phyloP scores from a whole-genome alignment of 1,284 basidiomycete species.

The Cutaneotrichosporon dermatis region DNA sequence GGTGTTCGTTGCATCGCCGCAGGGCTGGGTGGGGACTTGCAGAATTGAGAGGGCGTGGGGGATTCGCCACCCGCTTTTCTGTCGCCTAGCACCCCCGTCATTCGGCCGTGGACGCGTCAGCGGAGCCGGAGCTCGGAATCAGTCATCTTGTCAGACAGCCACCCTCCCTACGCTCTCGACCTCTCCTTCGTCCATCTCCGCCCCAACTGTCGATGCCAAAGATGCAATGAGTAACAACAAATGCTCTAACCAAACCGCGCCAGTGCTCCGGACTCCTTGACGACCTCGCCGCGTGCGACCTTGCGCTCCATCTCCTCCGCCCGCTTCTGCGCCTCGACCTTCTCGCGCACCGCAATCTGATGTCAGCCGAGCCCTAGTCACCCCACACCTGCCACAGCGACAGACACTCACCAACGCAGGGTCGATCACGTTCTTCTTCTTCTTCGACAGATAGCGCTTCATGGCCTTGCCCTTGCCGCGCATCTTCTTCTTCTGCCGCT shows the following conservation, averaged over 20 bases:
- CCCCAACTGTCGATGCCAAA: not conserved
- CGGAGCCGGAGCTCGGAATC: too few relatives aligned
- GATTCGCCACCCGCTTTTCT: too few relatives aligned
- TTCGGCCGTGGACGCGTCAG: too few relatives aligned
- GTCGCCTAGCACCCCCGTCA: too few relatives aligned
- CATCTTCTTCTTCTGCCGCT: slow-evolving; percentile 70
- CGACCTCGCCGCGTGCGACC: slow-evolving; percentile 27
- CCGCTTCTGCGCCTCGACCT: slow-evolving; percentile 33
- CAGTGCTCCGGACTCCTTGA: slow-evolving; percentile 35
- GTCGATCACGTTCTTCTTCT: slow-evolving; percentile 89
- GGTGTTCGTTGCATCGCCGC: too few relatives aligned
- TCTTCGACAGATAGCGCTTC: slow-evolving; percentile 72
- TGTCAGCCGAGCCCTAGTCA: not conserved
- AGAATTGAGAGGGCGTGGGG: too few relatives aligned
- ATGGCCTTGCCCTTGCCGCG: slow-evolving; percentile 76
- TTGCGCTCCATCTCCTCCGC: slow-evolving; percentile 27
- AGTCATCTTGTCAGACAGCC: too few relatives aligned
- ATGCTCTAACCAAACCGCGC: slow-evolving; percentile 29
- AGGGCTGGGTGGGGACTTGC: too few relatives aligned
- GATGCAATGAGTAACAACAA: slow-evolving; percentile 7
- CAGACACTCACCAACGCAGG: slow-evolving; percentile 67
- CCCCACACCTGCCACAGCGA: too few relatives aligned
- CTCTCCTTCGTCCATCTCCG: too few relatives aligned
- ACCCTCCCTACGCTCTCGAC: too few relatives aligned
- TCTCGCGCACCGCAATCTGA: slow-evolving; percentile 33